A percentile compares a stretch with the other conserved stretches of the same genome.
Evolutionary conservation across 495 filamentous ascomycete genomes (phyloP).

Genomic region (Xylaria telfairii): DNA sequence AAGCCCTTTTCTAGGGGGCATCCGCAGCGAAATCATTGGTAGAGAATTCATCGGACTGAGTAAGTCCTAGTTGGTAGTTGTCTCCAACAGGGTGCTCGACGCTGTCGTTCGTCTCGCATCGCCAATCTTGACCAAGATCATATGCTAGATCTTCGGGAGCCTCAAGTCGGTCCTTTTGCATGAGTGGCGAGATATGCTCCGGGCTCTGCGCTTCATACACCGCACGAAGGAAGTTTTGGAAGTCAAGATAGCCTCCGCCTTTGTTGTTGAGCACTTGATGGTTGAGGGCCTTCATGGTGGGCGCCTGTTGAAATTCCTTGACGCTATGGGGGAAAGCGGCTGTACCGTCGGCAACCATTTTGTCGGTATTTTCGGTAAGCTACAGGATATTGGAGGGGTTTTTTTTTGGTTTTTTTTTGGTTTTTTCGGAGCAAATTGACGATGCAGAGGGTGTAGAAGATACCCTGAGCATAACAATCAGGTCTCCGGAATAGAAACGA

Average conservation of each 20-base stretch:
- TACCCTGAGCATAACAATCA: background rate
- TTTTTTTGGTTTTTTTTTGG: too few relatives aligned
- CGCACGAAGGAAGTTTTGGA: background rate
- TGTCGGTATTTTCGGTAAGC: too few relatives aligned
- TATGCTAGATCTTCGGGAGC: background rate
- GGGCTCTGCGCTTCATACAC: background rate
- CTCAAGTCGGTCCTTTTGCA: background rate
- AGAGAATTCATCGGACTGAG: background rate
- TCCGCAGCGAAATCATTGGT: background rate
- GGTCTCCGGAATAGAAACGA: background rate
- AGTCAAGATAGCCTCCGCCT: background rate
- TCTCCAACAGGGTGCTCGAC: background rate
- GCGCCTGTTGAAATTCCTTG: background rate
- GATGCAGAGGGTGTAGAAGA: background rate
- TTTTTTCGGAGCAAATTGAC: background rate
- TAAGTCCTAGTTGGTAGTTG: too few relatives aligned
- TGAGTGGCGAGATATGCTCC: background rate
- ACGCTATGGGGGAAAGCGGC: background rate
- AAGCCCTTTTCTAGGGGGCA: slow-evolving; percentile 12
- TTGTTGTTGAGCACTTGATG: background rate
- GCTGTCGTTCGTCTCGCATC: background rate
- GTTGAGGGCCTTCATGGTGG: background rate
- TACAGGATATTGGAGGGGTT: background rate
- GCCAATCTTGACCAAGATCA: background rate
- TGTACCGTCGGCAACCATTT: background rate